A percentile compares a stretch with the other conserved stretches of the same genome.
phyloP scores from a whole-genome alignment of 169 alveolate species.

The Plasmodium gonderi region DNA sequence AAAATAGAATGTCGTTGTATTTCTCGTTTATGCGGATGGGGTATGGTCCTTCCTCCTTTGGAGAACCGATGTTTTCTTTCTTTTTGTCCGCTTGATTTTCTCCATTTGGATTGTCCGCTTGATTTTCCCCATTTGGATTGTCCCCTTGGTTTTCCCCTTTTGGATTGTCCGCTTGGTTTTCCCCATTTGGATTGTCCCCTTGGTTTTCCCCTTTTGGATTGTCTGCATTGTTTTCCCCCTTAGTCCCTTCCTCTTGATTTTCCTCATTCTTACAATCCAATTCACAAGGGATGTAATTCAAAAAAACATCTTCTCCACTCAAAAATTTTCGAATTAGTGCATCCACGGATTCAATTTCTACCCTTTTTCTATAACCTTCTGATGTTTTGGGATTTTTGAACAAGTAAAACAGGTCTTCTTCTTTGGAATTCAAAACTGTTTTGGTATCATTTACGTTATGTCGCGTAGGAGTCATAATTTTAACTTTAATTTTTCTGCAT shows the following conservation, averaged over 20 bases:
- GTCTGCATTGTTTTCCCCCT: neutral
- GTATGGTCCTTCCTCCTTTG: neutral
- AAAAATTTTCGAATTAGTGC: constrained; percentile 14
- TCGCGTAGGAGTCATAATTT: constrained; percentile 3
- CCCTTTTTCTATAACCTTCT: neutral
- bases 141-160: neutral
- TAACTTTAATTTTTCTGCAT: neutral
- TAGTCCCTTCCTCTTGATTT: neutral
- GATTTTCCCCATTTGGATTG: neutral
- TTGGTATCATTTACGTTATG: neutral
- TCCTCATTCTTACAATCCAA: neutral
- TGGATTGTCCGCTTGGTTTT: neutral
- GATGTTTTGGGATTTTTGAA: constrained; percentile 4
- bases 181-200: constrained; percentile 1
- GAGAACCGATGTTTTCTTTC: neutral
- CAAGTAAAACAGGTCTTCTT: constrained; percentile 37
- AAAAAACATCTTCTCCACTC: neutral
- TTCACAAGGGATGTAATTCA: constrained; percentile 32
- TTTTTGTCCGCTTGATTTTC: neutral
- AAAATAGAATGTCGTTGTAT: constrained; percentile 19
- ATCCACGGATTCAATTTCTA: constrained; percentile 27
- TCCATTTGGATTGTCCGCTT: neutral
- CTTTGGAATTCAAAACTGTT: neutral
- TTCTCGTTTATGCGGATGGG: constrained; percentile 5
- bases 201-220: neutral